These are phyloP conservation scores for Ustilago sp. DNA, from an alignment of 1,284 basidiomycete genomes.

Conservation along the genomic window DNA sequence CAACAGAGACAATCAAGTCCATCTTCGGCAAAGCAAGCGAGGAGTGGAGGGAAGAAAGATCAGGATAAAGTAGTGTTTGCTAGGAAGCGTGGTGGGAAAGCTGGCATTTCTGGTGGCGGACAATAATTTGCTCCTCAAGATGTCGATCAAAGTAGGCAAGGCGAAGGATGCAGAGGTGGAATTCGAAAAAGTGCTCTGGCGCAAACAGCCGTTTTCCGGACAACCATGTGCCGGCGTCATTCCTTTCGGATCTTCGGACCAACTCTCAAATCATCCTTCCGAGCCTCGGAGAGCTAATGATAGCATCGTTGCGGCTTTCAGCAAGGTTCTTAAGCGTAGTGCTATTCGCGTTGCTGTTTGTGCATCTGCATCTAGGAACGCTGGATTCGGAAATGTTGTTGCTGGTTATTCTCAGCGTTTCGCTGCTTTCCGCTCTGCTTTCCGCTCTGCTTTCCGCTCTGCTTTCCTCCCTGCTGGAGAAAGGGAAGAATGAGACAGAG, in stretches of 20 bases:
- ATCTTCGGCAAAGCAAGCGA: constrained; percentile 10
- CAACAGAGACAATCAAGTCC: constrained; percentile 7
- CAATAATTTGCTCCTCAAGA: constrained; percentile 1
- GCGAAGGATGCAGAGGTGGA: neutral
- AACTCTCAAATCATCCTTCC: constrained; percentile 52
- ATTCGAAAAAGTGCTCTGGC: constrained; percentile 90
- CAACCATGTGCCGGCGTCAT: constrained; percentile 83
- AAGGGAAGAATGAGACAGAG: neutral
- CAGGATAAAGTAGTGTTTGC: constrained; percentile 46
- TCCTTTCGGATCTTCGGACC: constrained; percentile 78
- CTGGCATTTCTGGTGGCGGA: constrained; percentile 39
- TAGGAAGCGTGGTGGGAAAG: constrained; percentile 37
- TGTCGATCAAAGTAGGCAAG: neutral
- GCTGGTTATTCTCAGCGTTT: neutral
- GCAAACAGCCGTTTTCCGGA: constrained; percentile 81
- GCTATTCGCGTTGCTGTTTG: constrained; percentile 53
- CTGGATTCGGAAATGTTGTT: constrained; percentile 27
- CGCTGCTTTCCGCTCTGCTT: neutral
- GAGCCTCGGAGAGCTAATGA: constrained; percentile 81
- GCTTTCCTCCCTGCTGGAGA: neutral
- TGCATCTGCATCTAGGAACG: constrained; percentile 43
- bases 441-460: too few species aligned
- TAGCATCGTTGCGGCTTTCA: constrained; percentile 70
- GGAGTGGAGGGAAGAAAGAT: constrained; percentile 18
- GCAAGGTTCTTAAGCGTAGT: constrained; percentile 45